phyloP scores from a whole-genome alignment of 768 basidiomycete genomes.

The Lentinus tigrinus region DNA sequence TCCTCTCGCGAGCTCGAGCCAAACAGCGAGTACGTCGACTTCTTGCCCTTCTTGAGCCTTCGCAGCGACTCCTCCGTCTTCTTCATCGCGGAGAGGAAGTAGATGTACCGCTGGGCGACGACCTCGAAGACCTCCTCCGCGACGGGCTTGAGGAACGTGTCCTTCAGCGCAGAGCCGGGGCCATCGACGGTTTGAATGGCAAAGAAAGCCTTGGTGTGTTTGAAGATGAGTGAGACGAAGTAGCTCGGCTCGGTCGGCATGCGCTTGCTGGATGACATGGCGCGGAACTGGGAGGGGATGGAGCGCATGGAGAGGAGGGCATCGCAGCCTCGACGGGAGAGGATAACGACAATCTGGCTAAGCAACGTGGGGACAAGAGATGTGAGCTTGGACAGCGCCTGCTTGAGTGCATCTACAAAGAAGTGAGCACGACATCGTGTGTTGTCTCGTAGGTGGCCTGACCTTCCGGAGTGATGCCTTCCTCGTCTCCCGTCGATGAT shows the following conservation, averaged over 20 bases:
- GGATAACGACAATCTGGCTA: conserved; percentile 62
- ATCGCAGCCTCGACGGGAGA: conserved; percentile 82
- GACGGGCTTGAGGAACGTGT: conserved; percentile 48
- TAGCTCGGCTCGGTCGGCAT: conserved; percentile 79
- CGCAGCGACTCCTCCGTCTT: conserved; percentile 91
- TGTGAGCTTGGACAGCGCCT: conserved; percentile 48
- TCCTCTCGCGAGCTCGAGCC: conserved; percentile 55
- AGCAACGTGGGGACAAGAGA: conserved; percentile 58
- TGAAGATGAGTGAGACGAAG: conserved; percentile 79
- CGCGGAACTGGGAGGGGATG: conserved; percentile 88
- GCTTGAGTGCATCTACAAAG: conserved; percentile 51
- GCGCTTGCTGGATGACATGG: conserved; percentile 68
- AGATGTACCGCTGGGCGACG: conserved; percentile 73
- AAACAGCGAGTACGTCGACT: conserved; percentile 78
- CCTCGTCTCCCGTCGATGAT: conserved; percentile 20
- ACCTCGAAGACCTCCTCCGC: conserved; percentile 67
- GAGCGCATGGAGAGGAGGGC: conserved; percentile 81
- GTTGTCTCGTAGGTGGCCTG: conserved; percentile 2
- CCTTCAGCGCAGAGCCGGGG: conserved; percentile 57
- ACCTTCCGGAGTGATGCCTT: conserved; percentile 54
- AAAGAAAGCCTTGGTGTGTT: conserved; percentile 77
- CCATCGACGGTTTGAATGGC: conserved; percentile 56
- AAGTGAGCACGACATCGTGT: neutral
- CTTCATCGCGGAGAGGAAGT: conserved; percentile 78
- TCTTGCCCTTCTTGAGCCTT: conserved; percentile 85